A percentile compares a stretch with the other conserved stretches of the same genome.
Conservation (phyloP, 352 stramenopile species). For the Globisporangium spinosum region DNA sequence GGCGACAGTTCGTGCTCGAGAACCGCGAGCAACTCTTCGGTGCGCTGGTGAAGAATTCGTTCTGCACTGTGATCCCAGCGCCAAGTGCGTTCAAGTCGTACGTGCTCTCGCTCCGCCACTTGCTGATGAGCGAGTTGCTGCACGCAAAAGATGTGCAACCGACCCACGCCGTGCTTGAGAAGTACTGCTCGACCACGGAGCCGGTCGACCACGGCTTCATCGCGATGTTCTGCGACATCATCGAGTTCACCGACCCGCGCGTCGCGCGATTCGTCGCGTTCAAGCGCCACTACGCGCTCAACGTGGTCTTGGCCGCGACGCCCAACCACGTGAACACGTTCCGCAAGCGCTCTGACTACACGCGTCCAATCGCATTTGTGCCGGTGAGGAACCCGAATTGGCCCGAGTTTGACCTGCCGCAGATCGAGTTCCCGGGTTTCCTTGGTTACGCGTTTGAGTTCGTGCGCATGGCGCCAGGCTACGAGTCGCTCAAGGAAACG, state of each 20-base stretch:
- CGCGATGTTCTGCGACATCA: constrained; percentile 75
- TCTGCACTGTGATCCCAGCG: constrained; percentile 39
- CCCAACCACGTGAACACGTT: constrained; percentile 61
- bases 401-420: constrained; percentile 47
- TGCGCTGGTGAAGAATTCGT: constrained; percentile 32
- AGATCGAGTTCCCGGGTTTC: constrained; percentile 42
- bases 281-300: constrained; percentile 54
- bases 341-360: constrained; percentile 41
- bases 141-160: constrained; percentile 40
- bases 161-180: constrained; percentile 41
- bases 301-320: constrained; percentile 57
- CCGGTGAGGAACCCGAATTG: constrained; percentile 67
- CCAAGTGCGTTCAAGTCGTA: constrained; percentile 51
- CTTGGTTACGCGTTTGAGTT: constrained; percentile 76
- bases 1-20: constrained; percentile 34
- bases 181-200: constrained; percentile 45
- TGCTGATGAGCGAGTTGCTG: constrained; percentile 41
- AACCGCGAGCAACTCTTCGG: constrained; percentile 41
- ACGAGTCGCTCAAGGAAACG: constrained; percentile 54
- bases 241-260: constrained; percentile 54
- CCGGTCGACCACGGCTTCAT: constrained; percentile 55
- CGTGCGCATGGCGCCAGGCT: constrained; percentile 48
- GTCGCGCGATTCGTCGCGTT: constrained; percentile 55
- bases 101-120: constrained; percentile 38
- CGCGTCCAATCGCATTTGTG: constrained; percentile 62